A percentile compares a stretch with the other conserved stretches of the same genome.
phyloP scores from a whole-genome alignment of 2,329 filamentous ascomycete genomes.

The Colletotrichum tropicale region DNA sequence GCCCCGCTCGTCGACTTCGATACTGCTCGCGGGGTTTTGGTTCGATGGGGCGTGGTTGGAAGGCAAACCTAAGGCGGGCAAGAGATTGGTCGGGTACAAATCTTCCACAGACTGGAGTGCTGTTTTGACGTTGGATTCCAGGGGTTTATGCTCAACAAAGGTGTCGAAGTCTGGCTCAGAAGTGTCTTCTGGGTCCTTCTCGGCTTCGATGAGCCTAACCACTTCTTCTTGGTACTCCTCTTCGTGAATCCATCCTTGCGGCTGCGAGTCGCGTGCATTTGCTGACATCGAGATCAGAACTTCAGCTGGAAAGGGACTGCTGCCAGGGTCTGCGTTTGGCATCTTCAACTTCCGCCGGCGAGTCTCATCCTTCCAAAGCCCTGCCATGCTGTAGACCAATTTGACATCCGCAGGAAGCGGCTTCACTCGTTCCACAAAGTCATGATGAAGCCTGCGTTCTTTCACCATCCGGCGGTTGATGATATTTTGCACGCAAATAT shows the following conservation, averaged over 20 bases:
- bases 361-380: constrained; percentile 90
- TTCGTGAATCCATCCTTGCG: constrained; percentile 93
- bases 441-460: constrained; percentile 81
- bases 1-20: constrained; percentile 69
- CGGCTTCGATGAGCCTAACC: constrained; percentile 64
- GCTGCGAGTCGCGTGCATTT: constrained; percentile 71
- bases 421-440: constrained; percentile 76
- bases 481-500: constrained; percentile 88
- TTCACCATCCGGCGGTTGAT: constrained; percentile 78
- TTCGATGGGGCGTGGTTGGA: constrained; percentile 31
- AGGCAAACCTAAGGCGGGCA: constrained; percentile 47
- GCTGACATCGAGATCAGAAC: constrained; percentile 89
- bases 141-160: constrained; percentile 62
- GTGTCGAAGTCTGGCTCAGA: constrained; percentile 62
- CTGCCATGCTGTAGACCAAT: constrained; percentile 91
- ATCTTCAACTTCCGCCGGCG: constrained; percentile 76
- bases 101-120: constrained; percentile 85
- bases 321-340: constrained; percentile 65
- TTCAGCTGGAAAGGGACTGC: constrained; percentile 80
- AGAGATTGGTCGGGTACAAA: constrained; percentile 74
- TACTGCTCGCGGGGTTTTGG: constrained; percentile 42
- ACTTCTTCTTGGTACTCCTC: constrained; percentile 77
- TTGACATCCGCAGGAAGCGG: constrained; percentile 74
- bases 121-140: constrained; percentile 71
- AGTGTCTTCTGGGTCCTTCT: constrained; percentile 55